A percentile compares a stretch with the other conserved stretches of the same genome.
phyloP scores from a whole-genome alignment of 1,139 yeast species.

The Meyerozyma carpophila region DNA sequence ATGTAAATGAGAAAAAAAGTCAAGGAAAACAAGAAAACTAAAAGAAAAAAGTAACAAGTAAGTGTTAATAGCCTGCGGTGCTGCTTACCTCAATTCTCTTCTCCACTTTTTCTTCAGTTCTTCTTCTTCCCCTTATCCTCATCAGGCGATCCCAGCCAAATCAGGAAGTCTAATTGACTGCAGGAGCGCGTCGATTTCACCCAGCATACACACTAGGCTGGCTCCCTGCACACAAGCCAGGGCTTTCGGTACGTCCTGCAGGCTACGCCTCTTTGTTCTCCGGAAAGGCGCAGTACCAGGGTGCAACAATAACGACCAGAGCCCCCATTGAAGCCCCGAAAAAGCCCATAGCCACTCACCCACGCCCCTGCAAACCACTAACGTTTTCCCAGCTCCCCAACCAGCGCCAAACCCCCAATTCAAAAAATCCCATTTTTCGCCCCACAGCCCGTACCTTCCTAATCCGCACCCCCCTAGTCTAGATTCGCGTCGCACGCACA shows the following conservation, averaged over 20 bases:
- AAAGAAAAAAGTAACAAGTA: no score
- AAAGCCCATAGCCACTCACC: no score
- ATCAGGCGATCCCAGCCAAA: not conserved
- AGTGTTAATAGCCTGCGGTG: no score
- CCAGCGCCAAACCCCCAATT: no score
- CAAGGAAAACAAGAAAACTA: not conserved
- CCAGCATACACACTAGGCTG: not conserved
- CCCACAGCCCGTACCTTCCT: conserved; percentile 1
- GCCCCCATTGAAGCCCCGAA: no score
- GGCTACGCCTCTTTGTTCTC: not conserved
- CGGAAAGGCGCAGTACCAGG: not conserved
- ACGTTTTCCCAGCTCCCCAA: no score
- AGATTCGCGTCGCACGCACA: conserved; percentile 1
- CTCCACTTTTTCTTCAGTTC: no score
- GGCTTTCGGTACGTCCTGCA: not conserved
- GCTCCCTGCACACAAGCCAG: not conserved
- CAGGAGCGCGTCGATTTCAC: not conserved
- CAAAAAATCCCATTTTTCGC: no score
- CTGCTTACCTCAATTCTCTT: no score
- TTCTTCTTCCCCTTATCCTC: no score
- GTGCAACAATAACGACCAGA: not conserved
- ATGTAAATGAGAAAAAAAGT: not conserved
- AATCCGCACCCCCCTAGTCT: conserved; percentile 1
- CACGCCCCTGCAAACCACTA: no score
- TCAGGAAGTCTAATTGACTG: not conserved